A percentile compares a stretch with the other conserved stretches of the same genome.
Conservation (phyloP, 495 filamentous ascomycete species). For the Penicillium manginii region DNA sequence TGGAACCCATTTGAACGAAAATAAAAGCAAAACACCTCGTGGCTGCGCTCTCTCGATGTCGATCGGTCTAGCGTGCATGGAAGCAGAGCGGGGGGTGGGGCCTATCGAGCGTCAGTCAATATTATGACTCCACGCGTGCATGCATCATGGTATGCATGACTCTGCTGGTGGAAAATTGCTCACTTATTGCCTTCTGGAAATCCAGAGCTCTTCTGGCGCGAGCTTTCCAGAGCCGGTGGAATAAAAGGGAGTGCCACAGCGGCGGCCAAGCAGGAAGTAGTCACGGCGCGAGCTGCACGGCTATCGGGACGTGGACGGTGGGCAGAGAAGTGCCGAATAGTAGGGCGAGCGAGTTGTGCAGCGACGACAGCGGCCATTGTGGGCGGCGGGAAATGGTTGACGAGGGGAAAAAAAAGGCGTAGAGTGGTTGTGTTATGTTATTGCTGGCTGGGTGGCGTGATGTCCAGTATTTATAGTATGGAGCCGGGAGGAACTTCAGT, state of each 20-base stretch:
- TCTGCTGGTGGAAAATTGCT: constrained; percentile 12
- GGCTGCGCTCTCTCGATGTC: not conserved
- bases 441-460: constrained; percentile 1
- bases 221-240: constrained; percentile 51
- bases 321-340: constrained; percentile 50
- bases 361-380: constrained; percentile 35
- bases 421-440: not conserved
- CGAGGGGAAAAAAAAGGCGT: not conserved
- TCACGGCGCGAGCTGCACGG: constrained; percentile 43
- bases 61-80: constrained; percentile 43
- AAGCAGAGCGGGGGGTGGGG: constrained; percentile 50
- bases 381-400: not conserved
- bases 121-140: not conserved
- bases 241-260: constrained; percentile 51
- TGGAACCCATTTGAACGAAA: not conserved
- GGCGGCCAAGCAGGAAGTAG: constrained; percentile 44
- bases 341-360: constrained; percentile 39
- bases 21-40: not conserved
- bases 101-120: constrained; percentile 5
- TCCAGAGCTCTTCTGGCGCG: constrained; percentile 40
- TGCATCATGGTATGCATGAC: not conserved
- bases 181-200: constrained; percentile 45
- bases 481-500: not conserved
- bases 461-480: not conserved
- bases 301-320: constrained; percentile 43